phyloP scores from a whole-genome alignment of 2,329 filamentous ascomycete genomes.

The Trematosphaeria pertusa region DNA sequence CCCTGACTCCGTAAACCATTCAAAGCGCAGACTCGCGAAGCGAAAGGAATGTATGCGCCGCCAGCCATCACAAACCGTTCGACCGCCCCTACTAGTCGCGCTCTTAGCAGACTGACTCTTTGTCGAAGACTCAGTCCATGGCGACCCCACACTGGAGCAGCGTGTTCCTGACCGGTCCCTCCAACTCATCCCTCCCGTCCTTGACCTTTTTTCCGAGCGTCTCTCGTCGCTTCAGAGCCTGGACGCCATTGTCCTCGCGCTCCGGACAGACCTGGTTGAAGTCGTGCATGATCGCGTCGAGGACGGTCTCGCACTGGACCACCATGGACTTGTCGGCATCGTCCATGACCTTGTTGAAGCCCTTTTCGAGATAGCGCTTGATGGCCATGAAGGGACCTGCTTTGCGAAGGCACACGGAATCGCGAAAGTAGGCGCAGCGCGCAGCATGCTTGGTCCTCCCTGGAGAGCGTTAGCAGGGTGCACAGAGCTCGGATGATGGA shows the following conservation, averaged over 20 bases:
- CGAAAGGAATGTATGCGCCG: too few species aligned
- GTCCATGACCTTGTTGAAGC: neutral
- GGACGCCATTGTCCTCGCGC: slow-evolving; percentile 1
- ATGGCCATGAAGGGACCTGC: slow-evolving; percentile 1
- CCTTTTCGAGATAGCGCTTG: neutral
- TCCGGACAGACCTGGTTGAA: slow-evolving; percentile 10
- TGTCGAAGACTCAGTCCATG: neutral
- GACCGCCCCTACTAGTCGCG: too few species aligned
- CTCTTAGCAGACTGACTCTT: too few species aligned
- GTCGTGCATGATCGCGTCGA: slow-evolving; percentile 4
- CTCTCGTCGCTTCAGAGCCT: slow-evolving; percentile 4
- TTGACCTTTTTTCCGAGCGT: slow-evolving; percentile 2
- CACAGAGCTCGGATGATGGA: neutral
- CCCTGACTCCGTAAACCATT: too few species aligned
- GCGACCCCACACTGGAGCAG: neutral
- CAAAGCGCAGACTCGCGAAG: too few species aligned
- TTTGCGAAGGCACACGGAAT: neutral
- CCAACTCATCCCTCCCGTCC: slow-evolving; percentile 1
- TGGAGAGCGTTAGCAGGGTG: neutral
- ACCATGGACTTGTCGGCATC: neutral
- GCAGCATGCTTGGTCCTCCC: neutral
- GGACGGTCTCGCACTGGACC: neutral
- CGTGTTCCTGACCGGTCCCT: neutral
- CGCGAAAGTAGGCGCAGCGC: neutral
- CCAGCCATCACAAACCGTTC: too few species aligned